Base-by-base conservation (phyloP, 2,329 filamentous ascomycete genomes). In the Trichoderma sp. region DNA sequence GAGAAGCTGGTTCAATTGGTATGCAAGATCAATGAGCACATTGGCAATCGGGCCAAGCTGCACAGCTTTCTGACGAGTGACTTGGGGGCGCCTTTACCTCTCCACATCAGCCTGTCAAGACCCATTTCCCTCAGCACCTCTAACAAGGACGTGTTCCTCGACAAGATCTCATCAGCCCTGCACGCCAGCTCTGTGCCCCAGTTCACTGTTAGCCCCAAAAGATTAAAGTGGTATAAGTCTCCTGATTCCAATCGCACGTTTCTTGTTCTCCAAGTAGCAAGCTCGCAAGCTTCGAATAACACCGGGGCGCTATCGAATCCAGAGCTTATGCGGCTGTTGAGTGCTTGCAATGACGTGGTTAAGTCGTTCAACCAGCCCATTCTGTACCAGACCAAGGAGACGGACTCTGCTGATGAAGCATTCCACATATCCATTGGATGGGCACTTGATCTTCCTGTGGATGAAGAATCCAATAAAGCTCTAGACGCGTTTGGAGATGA, bases 371-470 rank as follows among this genome's bases (percentile, higher is more conserved):
- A 87, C 0, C 94, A 97, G 81, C 92, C 93, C 2, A 83, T 89
- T 29, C 88, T 98, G 1, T 98, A 98, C 83, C 83, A 85, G 74
- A 79, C 79, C 71, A 77, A 68, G 33, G 74, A 76, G 6, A 76
- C 71, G 5, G 82, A 81, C 11, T 50, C 76, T 7, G 81, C 78
- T 45, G 81, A 78, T 41, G 77, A 65, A 78, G 90, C 89, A 27
- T 98, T 98, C 81, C 97, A 99, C 83, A 86, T 98, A 76, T 98
- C 95, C 63, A 91, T 99, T 74, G 97, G 93, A 0, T 98, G 96
- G 97, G 93, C 90, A 1, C 87, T 96, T 77, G 83, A 86, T 11
- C 82, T 85, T 59, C 91, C 91, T 0, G 85, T 83, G 6, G 75
- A 84, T 3, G 86, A 88, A 41, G 67, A 80, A 80, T 77, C 80